phyloP scores from a whole-genome alignment of 2,329 filamentous ascomycete genomes.

The Monascus ruber region DNA sequence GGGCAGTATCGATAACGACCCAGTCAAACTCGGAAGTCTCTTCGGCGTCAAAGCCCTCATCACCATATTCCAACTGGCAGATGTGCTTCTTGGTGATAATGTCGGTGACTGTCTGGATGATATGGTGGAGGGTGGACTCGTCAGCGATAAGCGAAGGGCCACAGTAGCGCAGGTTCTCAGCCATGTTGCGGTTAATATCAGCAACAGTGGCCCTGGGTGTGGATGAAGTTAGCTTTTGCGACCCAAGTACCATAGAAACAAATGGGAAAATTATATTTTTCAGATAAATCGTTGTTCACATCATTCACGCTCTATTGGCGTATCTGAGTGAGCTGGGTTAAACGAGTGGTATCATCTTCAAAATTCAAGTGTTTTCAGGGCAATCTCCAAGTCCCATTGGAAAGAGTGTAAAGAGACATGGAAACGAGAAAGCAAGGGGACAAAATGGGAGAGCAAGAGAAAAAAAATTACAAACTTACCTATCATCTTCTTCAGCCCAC shows the following conservation, averaged over 20 bases:
- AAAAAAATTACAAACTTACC: conserved; percentile 52
- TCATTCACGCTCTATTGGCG: conserved; percentile 65
- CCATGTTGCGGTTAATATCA: conserved; percentile 88
- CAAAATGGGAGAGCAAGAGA: conserved; percentile 7
- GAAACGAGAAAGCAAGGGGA: neutral
- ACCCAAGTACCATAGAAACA: conserved; percentile 6
- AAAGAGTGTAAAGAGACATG: no score
- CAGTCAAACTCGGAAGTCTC: conserved; percentile 95
- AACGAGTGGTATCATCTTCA: conserved; percentile 78
- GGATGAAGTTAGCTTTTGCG: neutral
- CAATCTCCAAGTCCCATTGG: no score
- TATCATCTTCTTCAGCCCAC: conserved; percentile 84
- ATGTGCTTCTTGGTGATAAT: conserved; percentile 85
- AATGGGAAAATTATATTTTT: conserved; percentile 4
- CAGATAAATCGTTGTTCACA: conserved; percentile 60
- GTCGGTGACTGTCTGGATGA: conserved; percentile 61
- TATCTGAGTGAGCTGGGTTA: conserved; percentile 99
- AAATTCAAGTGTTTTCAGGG: conserved; percentile 10
- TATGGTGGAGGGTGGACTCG: conserved; percentile 60
- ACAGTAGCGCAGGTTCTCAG: conserved; percentile 79
- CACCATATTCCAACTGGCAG: conserved; percentile 82
- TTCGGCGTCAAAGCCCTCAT: conserved; percentile 60
- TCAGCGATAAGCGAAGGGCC: conserved; percentile 74
- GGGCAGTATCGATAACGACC: conserved; percentile 87
- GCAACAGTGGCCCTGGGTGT: conserved; percentile 65